Evolutionary conservation across 768 basidiomycete genomes (phyloP), one percentile per base, ranked within the genome.

Genomic region (Amanita muscaria): DNA sequence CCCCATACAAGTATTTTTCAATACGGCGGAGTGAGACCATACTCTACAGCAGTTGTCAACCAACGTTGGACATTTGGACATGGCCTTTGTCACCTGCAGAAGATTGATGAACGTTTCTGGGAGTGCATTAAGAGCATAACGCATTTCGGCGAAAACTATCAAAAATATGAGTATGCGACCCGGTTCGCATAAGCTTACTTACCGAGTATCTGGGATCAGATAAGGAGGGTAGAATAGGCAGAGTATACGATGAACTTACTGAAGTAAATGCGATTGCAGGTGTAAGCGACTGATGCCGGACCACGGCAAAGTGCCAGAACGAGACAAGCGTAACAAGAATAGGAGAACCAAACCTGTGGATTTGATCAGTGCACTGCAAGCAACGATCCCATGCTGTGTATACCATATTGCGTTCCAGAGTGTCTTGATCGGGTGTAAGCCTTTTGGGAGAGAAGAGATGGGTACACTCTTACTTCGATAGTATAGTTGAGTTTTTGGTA

Each of bases 41-140:
- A 44, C 80, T 77, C 83, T 84, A 35, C 14, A 39, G 43, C 30
- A 37, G 29, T 30, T 19, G 22, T 39, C 23, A 44, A 11, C 31
- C 47, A 23, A 40, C 15, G 44, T 23, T 24, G 1, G 15, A 16
- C 24, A 24, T 31, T 42, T 14, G 36, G 39, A 31, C 14, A 29
- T 29, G 34, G 19, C 31, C 1, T 11, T 12, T 39, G 57, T 33
- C 42, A 79, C 83, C 66, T 96, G 91, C 5, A 94, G 69, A 66
- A 88, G 73, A 55, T 89, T 88, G 60, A 96, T 89, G 56, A 93
- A 80, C 0, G 88, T 90, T 60, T 93, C 90, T 0, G 92, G 92
- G 4, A 96, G 73, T 1, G 84, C 85, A 53, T 83, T 90, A 43
- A 94, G 72, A 4, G 85, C 88, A 39, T 30, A 39, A 9, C 44